Percentiles rank a stretch among this genome's conserved stretches.
Conservation (phyloP, 2,329 filamentous ascomycete genomes). For the Diaporthe humulicola region DNA sequence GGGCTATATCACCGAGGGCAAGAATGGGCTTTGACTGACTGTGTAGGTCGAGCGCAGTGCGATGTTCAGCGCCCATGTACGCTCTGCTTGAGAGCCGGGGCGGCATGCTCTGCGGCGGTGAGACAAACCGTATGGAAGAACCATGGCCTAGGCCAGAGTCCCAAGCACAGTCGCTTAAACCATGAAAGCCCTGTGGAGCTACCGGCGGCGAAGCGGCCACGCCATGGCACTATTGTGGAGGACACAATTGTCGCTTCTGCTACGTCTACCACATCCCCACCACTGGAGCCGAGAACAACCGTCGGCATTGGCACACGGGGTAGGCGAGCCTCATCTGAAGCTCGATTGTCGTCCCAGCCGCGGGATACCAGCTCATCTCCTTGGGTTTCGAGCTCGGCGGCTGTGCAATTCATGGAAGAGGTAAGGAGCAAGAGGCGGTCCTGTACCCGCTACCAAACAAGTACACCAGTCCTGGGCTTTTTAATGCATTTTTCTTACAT, state of each 20-base stretch:
- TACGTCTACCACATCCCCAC: too few relatives aligned
- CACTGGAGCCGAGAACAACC: background rate
- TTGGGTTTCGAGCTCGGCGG: background rate
- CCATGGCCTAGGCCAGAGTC: background rate
- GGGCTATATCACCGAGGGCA: too few relatives aligned
- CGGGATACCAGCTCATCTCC: background rate
- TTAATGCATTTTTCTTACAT: background rate
- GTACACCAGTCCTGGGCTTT: too few relatives aligned
- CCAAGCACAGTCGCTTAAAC: background rate
- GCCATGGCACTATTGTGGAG: background rate
- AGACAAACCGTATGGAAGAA: slow-evolving; percentile 6
- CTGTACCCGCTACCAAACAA: too few relatives aligned
- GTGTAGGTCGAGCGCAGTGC: background rate
- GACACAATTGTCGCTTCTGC: background rate
- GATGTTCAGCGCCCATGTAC: slow-evolving; percentile 6
- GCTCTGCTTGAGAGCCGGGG: background rate
- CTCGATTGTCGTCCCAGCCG: background rate
- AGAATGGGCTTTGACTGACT: background rate
- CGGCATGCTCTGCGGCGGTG: background rate
- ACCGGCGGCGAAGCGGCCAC: background rate
- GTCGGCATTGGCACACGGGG: too few relatives aligned
- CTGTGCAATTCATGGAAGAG: slow-evolving; percentile 16
- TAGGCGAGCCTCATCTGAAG: background rate
- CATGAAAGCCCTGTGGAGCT: background rate
- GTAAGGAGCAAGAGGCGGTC: background rate